Evolutionary conservation across 257 asterid genomes (phyloP), one percentile per base, ranked within the genome.

Genomic region (Voacanga thouarsii): DNA sequence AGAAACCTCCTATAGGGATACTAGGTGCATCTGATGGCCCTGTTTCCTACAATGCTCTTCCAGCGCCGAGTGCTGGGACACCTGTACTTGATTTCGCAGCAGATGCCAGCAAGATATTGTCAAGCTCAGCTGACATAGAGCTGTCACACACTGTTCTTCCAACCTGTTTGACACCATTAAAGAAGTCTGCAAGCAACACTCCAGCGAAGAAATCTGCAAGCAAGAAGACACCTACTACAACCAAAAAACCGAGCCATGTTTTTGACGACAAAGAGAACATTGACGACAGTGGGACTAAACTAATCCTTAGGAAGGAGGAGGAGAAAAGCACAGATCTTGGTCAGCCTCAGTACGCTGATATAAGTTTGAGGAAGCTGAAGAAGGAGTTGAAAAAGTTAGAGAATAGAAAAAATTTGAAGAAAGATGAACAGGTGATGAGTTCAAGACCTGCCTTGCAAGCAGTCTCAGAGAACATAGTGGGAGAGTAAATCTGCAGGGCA

Each of bases 191-290:
- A 45, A 61, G 2, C 21, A 79, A 70, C 37, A 71, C 69, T 5
- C 78, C 78, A 3, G 12, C 41, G 53, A 80, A 77, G 67, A 85
- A 75, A 73, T 44, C 84, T 0, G 80, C 44, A 24, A 80, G 77
- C 76, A 82, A 47, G 56, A 80, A 78, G 78, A 61, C 86, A 33
- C 47, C 88, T 39, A 39, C 65, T 15, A n/a, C 60, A 7, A 77
- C 10, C 67, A 80, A 75, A 47, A 68, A 15, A 6, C 7, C 53
- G 39, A 37, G 69, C 74, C 81, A 28, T 70, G 56, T 80, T 69
- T 67, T 88, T 12, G 91, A 89, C 47, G 84, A 88, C 85, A 91
- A 91, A 82, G 96, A 89, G 87, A 93, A 89, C 76, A 82, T 83
- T 47, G 86, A 74, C 67, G 80, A 76, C 82, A 85, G 78, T 16